Base-by-base conservation (phyloP, 1,284 basidiomycete species). In the Cutaneotrichosporon dermatis region DNA sequence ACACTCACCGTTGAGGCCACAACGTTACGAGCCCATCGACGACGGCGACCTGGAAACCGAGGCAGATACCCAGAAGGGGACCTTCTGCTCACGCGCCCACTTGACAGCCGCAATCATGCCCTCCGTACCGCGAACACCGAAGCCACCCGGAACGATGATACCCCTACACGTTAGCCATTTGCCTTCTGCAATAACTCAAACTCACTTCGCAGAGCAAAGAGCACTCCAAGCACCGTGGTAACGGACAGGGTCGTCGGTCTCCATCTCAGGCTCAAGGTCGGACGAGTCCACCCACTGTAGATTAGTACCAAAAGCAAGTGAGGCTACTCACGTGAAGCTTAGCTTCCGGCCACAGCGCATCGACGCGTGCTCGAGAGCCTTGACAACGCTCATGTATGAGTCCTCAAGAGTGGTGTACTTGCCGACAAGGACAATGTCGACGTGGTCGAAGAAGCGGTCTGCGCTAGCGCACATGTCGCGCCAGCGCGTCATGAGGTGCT, bases 361-460 rank as follows among this genome's bases (percentile, higher is more conserved):
- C 0, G 93, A 90, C 5, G 95, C 92, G 79, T 99, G 95, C 78
- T 99, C 95, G 45, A 99, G 83, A 34, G 96, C 86, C 81, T 99
- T 99, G 74, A 88, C 88, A 55, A 99, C 96, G 41, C 90, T 93
- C 90, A 98, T 98, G 79, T 99, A 99, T 41, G 93, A 97, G 78
- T 99, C 95, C 77, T 95, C 90, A 54, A 99, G 82, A 62, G 93
- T 88, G 6, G 93, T 98, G 81, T 99, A 99, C 80, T 99, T 99
- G 54, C 95, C 95, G 16, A 99, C 92, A 42, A 99, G 81, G 16
- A 90, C 92, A 63, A 99, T 92, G 51, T 86, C 86, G 43, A 97
- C 92, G 33, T 84, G 84, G 69, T 98, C 94, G 76, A 89, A 94
- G n/a, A 92, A 80, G 41, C 93, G 87, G 75, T 97, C 95, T 76